These are phyloP conservation scores for Trichoderma simmonsii DNA, from an alignment of 2,329 filamentous ascomycete genomes.

Conservation along the genomic window DNA sequence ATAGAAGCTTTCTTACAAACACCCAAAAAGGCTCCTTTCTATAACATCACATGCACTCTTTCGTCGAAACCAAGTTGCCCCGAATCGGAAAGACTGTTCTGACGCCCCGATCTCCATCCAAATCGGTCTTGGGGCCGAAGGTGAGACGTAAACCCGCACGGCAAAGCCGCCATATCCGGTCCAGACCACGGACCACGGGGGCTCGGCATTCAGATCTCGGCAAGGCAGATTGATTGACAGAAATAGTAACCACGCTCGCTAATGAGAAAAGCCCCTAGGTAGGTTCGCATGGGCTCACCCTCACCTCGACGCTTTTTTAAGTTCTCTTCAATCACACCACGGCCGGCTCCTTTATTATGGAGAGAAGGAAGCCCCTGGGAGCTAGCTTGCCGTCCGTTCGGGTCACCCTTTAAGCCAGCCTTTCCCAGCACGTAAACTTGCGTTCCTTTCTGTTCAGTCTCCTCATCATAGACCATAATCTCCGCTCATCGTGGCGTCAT, in stretches of 20 bases:
- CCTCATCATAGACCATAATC: neutral
- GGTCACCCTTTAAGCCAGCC: neutral
- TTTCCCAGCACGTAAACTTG: neutral
- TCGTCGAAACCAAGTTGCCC: neutral
- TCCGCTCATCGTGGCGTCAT: neutral
- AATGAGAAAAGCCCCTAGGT: conserved; percentile 1
- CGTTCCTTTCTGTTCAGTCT: neutral
- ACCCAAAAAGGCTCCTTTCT: neutral
- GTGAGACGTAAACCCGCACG: conserved; percentile 10
- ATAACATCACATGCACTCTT: neutral
- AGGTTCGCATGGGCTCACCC: neutral
- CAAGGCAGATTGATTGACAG: neutral
- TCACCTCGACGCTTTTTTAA: neutral
- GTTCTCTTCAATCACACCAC: neutral
- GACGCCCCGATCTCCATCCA: conserved; percentile 2
- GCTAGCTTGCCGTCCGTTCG: neutral
- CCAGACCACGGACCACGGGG: neutral
- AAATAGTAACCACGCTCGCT: conserved; percentile 1
- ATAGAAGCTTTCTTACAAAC: neutral
- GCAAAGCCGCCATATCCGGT: conserved; percentile 11
- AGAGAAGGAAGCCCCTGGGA: neutral
- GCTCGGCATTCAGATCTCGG: conserved; percentile 5
- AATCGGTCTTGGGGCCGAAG: neutral
- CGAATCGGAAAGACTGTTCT: neutral
- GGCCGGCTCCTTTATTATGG: neutral